Conservation (phyloP, 2,329 filamentous ascomycete species). For the Didymella pomorum region DNA sequence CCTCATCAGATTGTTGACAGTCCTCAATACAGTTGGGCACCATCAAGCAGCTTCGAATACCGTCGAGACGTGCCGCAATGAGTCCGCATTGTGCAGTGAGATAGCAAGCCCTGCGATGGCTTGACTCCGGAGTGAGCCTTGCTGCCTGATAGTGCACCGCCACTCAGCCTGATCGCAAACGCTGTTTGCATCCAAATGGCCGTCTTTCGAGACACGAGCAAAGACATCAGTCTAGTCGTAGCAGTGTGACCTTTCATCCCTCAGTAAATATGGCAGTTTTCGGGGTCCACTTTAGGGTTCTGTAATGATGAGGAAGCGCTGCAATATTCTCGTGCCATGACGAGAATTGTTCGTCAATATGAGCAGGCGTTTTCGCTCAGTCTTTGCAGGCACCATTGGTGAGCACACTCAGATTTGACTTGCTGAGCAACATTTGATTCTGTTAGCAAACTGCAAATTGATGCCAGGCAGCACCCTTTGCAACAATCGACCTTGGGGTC, state of each 20-base stretch:
- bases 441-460: not conserved
- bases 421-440: not conserved
- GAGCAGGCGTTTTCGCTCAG: not conserved
- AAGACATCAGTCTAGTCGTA: not conserved
- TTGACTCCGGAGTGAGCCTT: not conserved
- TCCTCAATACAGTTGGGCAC: not conserved
- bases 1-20: constrained; percentile 12
- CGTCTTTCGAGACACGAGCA: not conserved
- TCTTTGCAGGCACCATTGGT: not conserved
- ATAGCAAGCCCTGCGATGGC: not conserved
- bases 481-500: not conserved
- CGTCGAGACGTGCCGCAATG: not conserved
- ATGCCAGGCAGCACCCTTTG: not conserved
- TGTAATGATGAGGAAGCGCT: not conserved
- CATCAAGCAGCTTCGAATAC: constrained; percentile 11
- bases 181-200: constrained; percentile 8
- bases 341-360: not conserved
- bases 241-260: too few species aligned
- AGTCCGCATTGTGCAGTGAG: not conserved
- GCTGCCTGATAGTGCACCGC: constrained; percentile 7
- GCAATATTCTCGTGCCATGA: not conserved
- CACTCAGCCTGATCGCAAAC: not conserved
- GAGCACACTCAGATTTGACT: not conserved
- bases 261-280: not conserved
- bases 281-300: not conserved